Evolutionary conservation across 495 filamentous ascomycete species (phyloP).

Genomic region (Aspergillus carlsbadensis): DNA sequence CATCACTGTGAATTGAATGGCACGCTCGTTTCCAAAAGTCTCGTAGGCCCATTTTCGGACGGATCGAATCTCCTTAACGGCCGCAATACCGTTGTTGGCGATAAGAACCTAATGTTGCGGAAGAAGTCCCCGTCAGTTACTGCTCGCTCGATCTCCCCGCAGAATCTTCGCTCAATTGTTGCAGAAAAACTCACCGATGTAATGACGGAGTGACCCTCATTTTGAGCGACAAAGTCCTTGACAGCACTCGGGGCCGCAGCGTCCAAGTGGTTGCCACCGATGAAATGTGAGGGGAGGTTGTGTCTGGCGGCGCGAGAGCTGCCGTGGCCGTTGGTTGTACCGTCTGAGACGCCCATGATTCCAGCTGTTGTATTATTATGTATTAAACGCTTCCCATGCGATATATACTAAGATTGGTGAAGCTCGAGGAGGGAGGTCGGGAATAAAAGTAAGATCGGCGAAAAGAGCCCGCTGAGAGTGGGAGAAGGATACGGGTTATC

Average conservation of each 20-base stretch:
- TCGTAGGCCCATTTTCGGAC: constrained; percentile 99
- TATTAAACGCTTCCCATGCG: constrained; percentile 27
- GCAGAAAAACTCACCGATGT: constrained; percentile 68
- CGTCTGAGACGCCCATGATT: constrained; percentile 44
- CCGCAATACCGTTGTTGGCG: constrained; percentile 99
- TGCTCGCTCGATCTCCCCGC: not conserved
- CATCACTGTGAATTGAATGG: constrained; percentile 99
- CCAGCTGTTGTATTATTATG: constrained; percentile 21
- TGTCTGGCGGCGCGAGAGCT: constrained; percentile 71
- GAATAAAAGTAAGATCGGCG: constrained; percentile 1
- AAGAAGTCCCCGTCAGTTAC: not conserved
- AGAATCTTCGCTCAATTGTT: not conserved
- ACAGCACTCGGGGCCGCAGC: constrained; percentile 76
- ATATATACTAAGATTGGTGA: constrained; percentile 11
- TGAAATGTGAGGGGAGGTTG: constrained; percentile 86
- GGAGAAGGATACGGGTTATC: constrained; percentile 2
- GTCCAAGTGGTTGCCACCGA: constrained; percentile 85
- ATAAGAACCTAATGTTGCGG: constrained; percentile 76
- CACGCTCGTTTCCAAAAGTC: constrained; percentile 95
- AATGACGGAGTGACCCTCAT: constrained; percentile 96
- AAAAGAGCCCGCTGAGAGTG: constrained; percentile 4
- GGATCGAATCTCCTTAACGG: constrained; percentile 97
- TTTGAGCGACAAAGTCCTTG: constrained; percentile 87
- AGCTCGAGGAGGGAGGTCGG: constrained; percentile 6
- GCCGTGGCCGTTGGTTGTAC: constrained; percentile 51